Percentiles rank a stretch among this genome's conserved stretches.
phyloP scores from a whole-genome alignment of 345 rosid species.

The Angophora floribunda region DNA sequence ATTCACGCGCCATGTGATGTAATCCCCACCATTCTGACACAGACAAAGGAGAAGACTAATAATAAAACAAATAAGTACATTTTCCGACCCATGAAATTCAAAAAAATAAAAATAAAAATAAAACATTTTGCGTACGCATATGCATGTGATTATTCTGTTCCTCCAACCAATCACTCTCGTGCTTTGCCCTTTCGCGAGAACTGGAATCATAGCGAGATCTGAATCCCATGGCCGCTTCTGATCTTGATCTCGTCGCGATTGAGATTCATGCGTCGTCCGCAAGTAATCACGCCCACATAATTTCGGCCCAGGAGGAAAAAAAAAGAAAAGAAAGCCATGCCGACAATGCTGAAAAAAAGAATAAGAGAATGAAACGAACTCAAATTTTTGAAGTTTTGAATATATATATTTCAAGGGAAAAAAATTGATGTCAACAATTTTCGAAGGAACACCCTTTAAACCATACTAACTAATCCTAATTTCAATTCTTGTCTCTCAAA shows the following conservation, averaged over 20 bases:
- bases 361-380: no score
- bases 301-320: background rate
- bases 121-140: background rate
- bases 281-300: background rate
- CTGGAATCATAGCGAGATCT: background rate
- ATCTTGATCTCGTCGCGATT: background rate
- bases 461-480: background rate
- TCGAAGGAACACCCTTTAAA: background rate
- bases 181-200: background rate
- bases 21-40: background rate
- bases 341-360: background rate
- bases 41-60: background rate
- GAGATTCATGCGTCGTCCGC: background rate
- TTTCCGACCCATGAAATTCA: background rate
- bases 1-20: background rate
- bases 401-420: no score
- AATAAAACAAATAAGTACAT: background rate
- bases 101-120: background rate
- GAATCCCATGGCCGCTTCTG: background rate
- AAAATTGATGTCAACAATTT: no score
- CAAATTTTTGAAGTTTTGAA: no score
- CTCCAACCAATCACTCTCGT: background rate
- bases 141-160: background rate
- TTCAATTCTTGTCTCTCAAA: background rate
- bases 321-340: background rate